Percentiles rank a stretch among this genome's conserved stretches.
These are phyloP conservation scores for Trichomonas vaginalis DNA, from an alignment of 208 protist species.

Conservation along the genomic window DNA sequence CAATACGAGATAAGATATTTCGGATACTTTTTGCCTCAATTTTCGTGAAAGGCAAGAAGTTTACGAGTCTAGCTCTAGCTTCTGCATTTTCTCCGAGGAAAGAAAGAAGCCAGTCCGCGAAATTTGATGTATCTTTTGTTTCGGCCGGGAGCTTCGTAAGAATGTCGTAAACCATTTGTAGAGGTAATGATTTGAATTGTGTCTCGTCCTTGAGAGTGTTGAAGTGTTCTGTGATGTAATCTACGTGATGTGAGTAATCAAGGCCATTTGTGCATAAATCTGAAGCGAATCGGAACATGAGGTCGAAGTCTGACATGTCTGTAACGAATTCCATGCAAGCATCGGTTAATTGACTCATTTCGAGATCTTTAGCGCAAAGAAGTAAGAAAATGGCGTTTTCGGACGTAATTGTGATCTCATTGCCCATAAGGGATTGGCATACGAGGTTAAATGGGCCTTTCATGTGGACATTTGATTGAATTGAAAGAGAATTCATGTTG, in stretches of 20 bases:
- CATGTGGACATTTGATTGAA: background rate
- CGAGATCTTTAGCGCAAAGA: background rate
- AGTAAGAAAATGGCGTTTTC: background rate
- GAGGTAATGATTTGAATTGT: background rate
- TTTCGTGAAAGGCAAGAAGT: background rate
- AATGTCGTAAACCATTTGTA: background rate
- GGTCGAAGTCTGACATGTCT: background rate
- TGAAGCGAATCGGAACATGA: background rate
- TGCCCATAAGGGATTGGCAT: background rate
- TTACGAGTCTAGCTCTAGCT: background rate
- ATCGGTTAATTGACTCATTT: background rate
- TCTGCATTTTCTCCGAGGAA: background rate
- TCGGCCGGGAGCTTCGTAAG: background rate
- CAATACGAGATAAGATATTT: background rate
- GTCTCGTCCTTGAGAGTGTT: background rate
- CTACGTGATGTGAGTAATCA: background rate
- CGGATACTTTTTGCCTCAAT: background rate
- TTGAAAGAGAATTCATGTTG: background rate
- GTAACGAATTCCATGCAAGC: background rate
- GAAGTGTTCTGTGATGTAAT: background rate
- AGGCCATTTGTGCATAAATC: background rate
- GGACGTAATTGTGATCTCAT: background rate
- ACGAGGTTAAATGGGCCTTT: background rate
- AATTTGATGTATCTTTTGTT: background rate
- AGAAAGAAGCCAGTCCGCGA: background rate